These are phyloP conservation scores for Eucalyptus marginata DNA, from an alignment of 345 rosid genomes.

Conservation along the genomic window DNA sequence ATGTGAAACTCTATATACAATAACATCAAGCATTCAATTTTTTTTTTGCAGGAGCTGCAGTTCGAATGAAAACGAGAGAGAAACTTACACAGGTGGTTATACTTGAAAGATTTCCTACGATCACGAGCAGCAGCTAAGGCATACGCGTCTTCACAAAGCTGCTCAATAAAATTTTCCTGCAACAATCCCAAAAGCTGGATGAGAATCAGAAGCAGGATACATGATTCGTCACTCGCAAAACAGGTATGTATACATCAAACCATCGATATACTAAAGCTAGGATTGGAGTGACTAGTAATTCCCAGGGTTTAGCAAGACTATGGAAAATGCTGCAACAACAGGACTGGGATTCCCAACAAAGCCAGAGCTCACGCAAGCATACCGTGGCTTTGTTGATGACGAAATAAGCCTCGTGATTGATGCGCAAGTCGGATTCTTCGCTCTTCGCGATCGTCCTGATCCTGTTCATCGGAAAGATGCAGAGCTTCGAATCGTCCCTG, in stretches of 20 bases:
- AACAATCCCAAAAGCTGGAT: neutral
- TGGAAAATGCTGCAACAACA: neutral
- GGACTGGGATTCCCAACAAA: neutral
- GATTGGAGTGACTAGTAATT: neutral
- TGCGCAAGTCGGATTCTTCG: conserved; percentile 17
- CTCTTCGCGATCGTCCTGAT: conserved; percentile 54
- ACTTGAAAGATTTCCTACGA: conserved; percentile 47
- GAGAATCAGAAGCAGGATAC: neutral
- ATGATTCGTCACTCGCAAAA: neutral
- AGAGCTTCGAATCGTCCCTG: conserved; percentile 23
- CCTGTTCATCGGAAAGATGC: conserved; percentile 62
- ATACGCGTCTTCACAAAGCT: conserved; percentile 59
- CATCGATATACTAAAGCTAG: neutral
- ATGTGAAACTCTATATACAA: neutral
- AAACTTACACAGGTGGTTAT: conserved; percentile 58
- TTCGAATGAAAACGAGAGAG: neutral
- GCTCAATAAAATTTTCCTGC: conserved; percentile 68
- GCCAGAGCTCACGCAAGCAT: neutral
- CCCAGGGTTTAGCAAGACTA: neutral
- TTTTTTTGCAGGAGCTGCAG: neutral
- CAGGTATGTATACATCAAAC: neutral
- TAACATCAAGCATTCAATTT: neutral
- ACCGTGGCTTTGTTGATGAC: conserved; percentile 82
- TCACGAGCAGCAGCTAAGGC: conserved; percentile 25
- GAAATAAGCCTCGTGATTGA: conserved; percentile 54